A percentile compares a stretch with the other conserved stretches of the same genome.
phyloP scores from a whole-genome alignment of 1,284 basidiomycete species.

The Golubevia pallescens region DNA sequence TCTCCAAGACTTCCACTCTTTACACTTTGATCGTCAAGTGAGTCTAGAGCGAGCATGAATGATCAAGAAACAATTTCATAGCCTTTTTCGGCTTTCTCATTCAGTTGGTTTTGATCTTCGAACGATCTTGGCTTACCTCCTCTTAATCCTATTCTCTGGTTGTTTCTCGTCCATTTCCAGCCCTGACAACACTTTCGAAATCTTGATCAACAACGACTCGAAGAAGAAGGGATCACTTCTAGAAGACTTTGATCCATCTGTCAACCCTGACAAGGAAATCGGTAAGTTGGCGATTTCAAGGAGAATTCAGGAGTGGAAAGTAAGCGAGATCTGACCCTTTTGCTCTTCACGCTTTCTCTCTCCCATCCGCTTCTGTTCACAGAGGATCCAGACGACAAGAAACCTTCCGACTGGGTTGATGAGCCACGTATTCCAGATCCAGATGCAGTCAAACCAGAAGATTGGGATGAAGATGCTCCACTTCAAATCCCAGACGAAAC shows the following conservation, averaged over 20 bases:
- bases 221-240: slow-evolving; percentile 77
- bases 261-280: slow-evolving; percentile 91
- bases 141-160: background rate
- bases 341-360: background rate
- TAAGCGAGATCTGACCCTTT: background rate
- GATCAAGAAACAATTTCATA: no score
- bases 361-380: background rate
- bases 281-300: slow-evolving; percentile 58
- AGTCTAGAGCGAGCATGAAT: no score
- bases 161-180: slow-evolving; percentile 65
- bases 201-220: slow-evolving; percentile 83
- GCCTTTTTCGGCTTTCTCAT: background rate
- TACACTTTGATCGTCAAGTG: slow-evolving; percentile 76
- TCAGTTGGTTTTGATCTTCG: background rate
- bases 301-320: background rate
- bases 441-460: slow-evolving; percentile 29
- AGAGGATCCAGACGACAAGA: slow-evolving; percentile 7
- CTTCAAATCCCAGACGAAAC: slow-evolving; percentile 77
- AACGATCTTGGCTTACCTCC: background rate
- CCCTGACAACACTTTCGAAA: slow-evolving; percentile 93
- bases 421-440: no score
- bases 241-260: slow-evolving; percentile 91
- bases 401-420: slow-evolving; percentile 92
- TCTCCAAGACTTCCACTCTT: slow-evolving; percentile 53
- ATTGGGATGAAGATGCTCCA: slow-evolving; percentile 62